A percentile compares a stretch with the other conserved stretches of the same genome.
phyloP scores from a whole-genome alignment of 768 basidiomycete species.

The Gautieria morchelliformis region DNA sequence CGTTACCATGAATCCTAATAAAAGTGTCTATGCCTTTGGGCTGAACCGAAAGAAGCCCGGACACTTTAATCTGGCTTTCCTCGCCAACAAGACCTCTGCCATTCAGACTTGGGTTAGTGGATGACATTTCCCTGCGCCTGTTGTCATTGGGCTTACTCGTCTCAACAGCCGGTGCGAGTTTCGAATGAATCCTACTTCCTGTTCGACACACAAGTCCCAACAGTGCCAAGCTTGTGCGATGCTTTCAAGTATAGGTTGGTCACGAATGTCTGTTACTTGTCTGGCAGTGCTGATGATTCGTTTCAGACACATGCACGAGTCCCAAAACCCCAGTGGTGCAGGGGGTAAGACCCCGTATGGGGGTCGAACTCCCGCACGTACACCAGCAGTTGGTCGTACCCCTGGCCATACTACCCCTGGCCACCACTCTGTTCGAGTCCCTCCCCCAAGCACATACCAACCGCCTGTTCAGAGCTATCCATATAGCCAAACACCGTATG shows the following conservation, averaged over 20 bases:
- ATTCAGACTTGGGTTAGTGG: conserved; percentile 84
- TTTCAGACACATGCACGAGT: conserved; percentile 65
- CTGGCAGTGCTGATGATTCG: not conserved
- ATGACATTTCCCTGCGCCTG: not conserved
- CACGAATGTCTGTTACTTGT: conserved; percentile 31
- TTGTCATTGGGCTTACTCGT: not conserved
- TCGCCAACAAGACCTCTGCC: conserved; percentile 81
- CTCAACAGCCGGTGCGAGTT: conserved; percentile 67
- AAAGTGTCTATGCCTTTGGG: conserved; percentile 93
- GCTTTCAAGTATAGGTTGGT: conserved; percentile 72
- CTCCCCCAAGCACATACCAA: conserved; percentile 75
- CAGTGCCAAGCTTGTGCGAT: conserved; percentile 89
- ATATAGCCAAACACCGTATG: conserved; percentile 9
- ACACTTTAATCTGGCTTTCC: conserved; percentile 87
- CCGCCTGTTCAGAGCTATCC: conserved; percentile 19
- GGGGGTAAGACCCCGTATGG: conserved; percentile 69
- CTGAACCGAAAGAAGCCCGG: conserved; percentile 85
- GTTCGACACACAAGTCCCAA: conserved; percentile 82
- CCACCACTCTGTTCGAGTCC: conserved; percentile 62
- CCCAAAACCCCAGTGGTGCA: conserved; percentile 45
- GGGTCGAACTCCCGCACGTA: conserved; percentile 66
- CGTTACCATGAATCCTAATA: conserved; percentile 85
- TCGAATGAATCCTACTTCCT: conserved; percentile 84
- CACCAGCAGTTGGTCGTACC: conserved; percentile 42
- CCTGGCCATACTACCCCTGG: conserved; percentile 56